phyloP scores from a whole-genome alignment of 805 yeast genomes.

The Candida nanaspora region DNA sequence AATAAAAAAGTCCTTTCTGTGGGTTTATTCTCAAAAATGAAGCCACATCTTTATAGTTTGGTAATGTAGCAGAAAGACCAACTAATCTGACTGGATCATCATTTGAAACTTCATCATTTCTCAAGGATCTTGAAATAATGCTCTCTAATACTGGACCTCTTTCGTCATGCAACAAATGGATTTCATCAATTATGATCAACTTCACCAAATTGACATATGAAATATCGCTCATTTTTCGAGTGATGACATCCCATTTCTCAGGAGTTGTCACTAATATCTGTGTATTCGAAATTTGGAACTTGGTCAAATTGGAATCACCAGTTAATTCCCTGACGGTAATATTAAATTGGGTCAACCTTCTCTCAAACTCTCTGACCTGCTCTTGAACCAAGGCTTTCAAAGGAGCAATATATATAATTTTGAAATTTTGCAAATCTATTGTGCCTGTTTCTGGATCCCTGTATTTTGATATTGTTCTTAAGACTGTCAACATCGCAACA shows the following conservation, averaged over 20 bases:
- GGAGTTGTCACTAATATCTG: conserved; percentile 91
- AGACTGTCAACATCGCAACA: conserved; percentile 80
- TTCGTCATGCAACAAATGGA: conserved; percentile 86
- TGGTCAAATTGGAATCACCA: conserved; percentile 78
- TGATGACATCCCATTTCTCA: conserved; percentile 95
- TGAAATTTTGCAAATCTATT: conserved; percentile 50
- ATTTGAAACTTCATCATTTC: conserved; percentile 32
- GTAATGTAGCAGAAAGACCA: conserved; percentile 89
- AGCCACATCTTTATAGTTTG: conserved; percentile 85
- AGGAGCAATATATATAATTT: conserved; percentile 87
- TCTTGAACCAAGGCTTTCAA: conserved; percentile 93
- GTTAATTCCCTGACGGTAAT: conserved; percentile 78
- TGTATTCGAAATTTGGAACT: conserved; percentile 67
- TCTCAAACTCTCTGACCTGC: conserved; percentile 78
- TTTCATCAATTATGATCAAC: conserved; percentile 81
- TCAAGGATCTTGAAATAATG: conserved; percentile 68
- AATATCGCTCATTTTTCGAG: conserved; percentile 69
- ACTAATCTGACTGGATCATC: conserved; percentile 52
- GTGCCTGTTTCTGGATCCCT: conserved; percentile 38
- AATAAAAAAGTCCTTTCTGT: conserved; percentile 60
- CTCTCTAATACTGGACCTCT: conserved; percentile 94
- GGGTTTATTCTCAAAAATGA: conserved; percentile 62
- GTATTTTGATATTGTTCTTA: conserved; percentile 52
- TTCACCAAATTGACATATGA: conserved; percentile 59
- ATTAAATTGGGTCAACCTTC: conserved; percentile 59